Conservation (phyloP, 768 basidiomycete species). For the Macrolepiota albuminosa region DNA sequence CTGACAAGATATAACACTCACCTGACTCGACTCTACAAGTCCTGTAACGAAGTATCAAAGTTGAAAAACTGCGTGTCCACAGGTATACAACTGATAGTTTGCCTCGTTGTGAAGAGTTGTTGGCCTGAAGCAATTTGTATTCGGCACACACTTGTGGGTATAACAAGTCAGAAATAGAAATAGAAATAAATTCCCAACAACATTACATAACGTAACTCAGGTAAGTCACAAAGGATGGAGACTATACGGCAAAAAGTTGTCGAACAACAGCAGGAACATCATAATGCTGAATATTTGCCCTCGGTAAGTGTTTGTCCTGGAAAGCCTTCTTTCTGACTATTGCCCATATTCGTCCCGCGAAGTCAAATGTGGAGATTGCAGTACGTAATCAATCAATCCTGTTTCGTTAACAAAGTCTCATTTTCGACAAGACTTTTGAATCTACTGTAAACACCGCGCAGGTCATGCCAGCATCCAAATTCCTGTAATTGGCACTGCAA, state of each 20-base stretch:
- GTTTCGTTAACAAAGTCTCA: no score
- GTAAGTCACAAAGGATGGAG: no score
- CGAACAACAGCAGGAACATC: no score
- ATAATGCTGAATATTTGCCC: no score
- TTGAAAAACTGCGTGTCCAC: neutral
- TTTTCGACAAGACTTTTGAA: neutral
- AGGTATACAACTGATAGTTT: neutral
- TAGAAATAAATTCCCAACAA: no score
- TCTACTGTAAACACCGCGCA: neutral
- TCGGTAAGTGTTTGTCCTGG: no score
- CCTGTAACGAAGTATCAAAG: neutral
- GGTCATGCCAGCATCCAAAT: neutral
- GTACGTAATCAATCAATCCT: neutral
- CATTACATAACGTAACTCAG: no score
- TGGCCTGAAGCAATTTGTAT: neutral
- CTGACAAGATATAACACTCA: neutral
- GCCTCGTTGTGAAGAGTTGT: neutral
- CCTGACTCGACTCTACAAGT: neutral
- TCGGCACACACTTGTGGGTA: neutral
- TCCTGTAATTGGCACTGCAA: neutral
- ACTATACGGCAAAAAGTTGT: no score
- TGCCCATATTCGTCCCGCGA: no score
- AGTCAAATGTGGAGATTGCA: neutral
- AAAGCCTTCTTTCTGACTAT: no score
- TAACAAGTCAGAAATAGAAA: neutral